These are phyloP conservation scores for Boletus insuetus DNA, from an alignment of 768 basidiomycete genomes.

Conservation along the genomic window DNA sequence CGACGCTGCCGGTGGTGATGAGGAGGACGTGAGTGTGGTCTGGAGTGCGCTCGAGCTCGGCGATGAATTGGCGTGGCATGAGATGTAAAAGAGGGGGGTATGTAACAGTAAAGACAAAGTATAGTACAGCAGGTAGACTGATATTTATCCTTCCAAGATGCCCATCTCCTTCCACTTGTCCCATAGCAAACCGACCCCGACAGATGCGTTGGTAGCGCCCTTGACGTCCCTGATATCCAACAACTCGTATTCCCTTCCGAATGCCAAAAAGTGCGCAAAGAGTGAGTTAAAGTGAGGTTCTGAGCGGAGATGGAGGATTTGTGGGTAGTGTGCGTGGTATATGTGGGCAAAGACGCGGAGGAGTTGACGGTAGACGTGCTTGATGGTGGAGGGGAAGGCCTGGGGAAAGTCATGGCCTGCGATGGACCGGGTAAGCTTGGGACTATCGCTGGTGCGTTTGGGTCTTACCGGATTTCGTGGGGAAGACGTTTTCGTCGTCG, in stretches of 20 bases:
- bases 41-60: constrained; percentile 26
- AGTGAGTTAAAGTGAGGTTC: constrained; percentile 97
- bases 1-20: constrained; percentile 92
- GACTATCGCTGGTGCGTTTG: not conserved
- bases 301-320: constrained; percentile 87
- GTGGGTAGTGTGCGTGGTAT: constrained; percentile 90
- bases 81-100: not conserved
- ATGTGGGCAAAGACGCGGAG: constrained; percentile 97
- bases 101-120: not conserved
- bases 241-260: constrained; percentile 91
- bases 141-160: constrained; percentile 45
- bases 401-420: constrained; percentile 84
- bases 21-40: constrained; percentile 63
- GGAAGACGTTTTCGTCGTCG: constrained; percentile 93
- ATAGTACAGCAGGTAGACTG: constrained; percentile 14
- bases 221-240: constrained; percentile 87
- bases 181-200: constrained; percentile 78
- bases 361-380: constrained; percentile 95
- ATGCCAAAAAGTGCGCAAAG: constrained; percentile 96
- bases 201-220: constrained; percentile 55
- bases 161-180: constrained; percentile 92
- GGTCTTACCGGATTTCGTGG: constrained; percentile 84
- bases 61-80: constrained; percentile 23
- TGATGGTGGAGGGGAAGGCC: constrained; percentile 84
- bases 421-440: not conserved